Conservation (phyloP, 495 filamentous ascomycete genomes). For the Aspergillus bridgeri region DNA sequence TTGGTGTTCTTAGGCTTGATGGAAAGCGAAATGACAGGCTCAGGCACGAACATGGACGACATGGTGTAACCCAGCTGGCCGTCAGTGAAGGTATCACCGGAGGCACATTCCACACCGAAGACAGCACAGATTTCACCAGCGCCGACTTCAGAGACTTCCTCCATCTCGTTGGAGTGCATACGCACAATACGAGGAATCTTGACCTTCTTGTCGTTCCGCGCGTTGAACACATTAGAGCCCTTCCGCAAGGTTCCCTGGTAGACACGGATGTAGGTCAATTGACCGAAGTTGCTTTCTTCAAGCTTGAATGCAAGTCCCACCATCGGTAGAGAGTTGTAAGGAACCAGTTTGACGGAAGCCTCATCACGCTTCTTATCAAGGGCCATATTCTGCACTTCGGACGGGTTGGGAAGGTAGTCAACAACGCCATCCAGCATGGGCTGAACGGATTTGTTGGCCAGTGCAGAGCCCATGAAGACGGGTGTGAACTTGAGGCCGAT, state of each 20-base stretch:
- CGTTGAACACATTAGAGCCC: slow-evolving; percentile 87
- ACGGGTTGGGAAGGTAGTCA: slow-evolving; percentile 92
- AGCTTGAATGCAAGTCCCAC: slow-evolving; percentile 98
- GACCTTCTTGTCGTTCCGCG: slow-evolving; percentile 90
- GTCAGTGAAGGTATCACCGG: slow-evolving; percentile 97
- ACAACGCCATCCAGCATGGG: slow-evolving; percentile 96
- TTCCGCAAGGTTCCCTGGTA: slow-evolving; percentile 93
- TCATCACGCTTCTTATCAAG: slow-evolving; percentile 80
- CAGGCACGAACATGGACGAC: slow-evolving; percentile 98
- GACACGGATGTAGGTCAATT: slow-evolving; percentile 97
- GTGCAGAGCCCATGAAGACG: slow-evolving; percentile 92
- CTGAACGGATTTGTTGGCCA: slow-evolving; percentile 93
- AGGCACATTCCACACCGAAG: slow-evolving; percentile 97
- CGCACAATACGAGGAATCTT: slow-evolving; percentile 96
- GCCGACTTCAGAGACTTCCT: slow-evolving; percentile 86
- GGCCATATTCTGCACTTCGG: slow-evolving; percentile 85
- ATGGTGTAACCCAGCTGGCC: slow-evolving; percentile 90
- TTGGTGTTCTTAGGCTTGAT: slow-evolving; percentile 95
- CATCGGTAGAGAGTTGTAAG: slow-evolving; percentile 89
- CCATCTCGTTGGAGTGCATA: slow-evolving; percentile 99
- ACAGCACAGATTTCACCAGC: slow-evolving; percentile 98
- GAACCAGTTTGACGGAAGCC: slow-evolving; percentile 75
- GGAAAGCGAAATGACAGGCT: slow-evolving; percentile 95
- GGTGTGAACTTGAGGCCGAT: slow-evolving; percentile 88
- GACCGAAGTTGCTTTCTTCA: slow-evolving; percentile 97